These are phyloP conservation scores for Agaricus sinodeliciosus DNA, from an alignment of 768 basidiomycete species.

Conservation along the genomic window DNA sequence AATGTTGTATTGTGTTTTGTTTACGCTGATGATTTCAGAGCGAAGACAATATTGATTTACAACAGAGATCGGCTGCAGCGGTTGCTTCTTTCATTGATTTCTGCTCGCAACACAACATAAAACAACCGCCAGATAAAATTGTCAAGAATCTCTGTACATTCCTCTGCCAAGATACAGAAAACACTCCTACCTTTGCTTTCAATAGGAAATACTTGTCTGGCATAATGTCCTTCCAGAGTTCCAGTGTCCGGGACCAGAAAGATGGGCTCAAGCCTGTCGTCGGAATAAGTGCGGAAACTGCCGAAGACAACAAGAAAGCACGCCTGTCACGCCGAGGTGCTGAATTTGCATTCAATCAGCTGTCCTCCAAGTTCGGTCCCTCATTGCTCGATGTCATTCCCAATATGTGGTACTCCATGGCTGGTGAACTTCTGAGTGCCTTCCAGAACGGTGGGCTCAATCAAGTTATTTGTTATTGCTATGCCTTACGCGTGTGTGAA, in stretches of 20 bases:
- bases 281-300: constrained; percentile 30
- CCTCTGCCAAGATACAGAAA: constrained; percentile 84
- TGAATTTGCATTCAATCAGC: constrained; percentile 68
- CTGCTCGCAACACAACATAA: constrained; percentile 64
- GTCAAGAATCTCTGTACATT: constrained; percentile 97
- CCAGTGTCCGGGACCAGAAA: constrained; percentile 23
- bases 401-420: constrained; percentile 93
- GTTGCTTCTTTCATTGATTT: constrained; percentile 87
- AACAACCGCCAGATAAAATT: constrained; percentile 91
- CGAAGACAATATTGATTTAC: constrained; percentile 85
- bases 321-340: constrained; percentile 83
- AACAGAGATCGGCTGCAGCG: constrained; percentile 79
- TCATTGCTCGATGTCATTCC: constrained; percentile 75
- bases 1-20: neutral
- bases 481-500: neutral
- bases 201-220: constrained; percentile 56
- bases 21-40: constrained; percentile 36
- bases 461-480: neutral
- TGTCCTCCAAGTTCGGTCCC: constrained; percentile 73
- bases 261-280: constrained; percentile 25
- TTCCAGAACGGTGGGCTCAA: constrained; percentile 54
- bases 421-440: constrained; percentile 63
- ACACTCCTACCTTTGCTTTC: constrained; percentile 84
- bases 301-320: constrained; percentile 55
- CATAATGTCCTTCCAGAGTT: constrained; percentile 67